phyloP scores from a whole-genome alignment of 2,329 filamentous ascomycete species.

The Emericellopsis atlantica region DNA sequence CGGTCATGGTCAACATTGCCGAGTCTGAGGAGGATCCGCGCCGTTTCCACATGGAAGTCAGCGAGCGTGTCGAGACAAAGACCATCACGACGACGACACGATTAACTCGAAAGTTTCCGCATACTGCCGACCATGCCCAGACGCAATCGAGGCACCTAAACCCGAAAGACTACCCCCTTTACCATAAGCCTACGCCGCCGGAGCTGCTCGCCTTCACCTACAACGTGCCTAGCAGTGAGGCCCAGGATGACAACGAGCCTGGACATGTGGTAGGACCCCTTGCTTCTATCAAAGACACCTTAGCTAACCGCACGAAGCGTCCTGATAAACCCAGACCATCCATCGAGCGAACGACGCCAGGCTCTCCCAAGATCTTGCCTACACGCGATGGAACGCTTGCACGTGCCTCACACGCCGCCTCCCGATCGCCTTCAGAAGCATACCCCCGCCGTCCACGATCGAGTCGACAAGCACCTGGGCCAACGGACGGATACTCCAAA shows the following conservation, averaged over 20 bases:
- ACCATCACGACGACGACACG: conserved; percentile 86
- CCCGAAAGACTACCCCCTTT: conserved; percentile 81
- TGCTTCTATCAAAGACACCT: too few species aligned
- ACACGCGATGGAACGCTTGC: conserved; percentile 11
- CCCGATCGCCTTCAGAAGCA: conserved; percentile 19
- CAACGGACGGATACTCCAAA: too few species aligned
- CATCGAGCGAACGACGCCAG: conserved; percentile 8
- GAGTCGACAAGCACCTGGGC: too few species aligned
- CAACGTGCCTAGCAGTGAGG: conserved; percentile 48
- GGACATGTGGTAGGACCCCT: too few species aligned
- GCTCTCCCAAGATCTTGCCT: conserved; percentile 11
- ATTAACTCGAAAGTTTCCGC: conserved; percentile 73
- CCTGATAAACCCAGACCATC: too few species aligned
- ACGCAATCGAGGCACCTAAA: conserved; percentile 62
- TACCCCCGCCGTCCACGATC: conserved; percentile 15
- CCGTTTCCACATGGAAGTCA: conserved; percentile 42
- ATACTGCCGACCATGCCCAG: conserved; percentile 66
- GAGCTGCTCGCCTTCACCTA: conserved; percentile 69
- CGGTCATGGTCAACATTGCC: conserved; percentile 33
- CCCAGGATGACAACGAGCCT: conserved; percentile 12
- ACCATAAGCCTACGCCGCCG: conserved; percentile 67
- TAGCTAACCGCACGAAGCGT: too few species aligned
- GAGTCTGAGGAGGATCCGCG: conserved; percentile 22
- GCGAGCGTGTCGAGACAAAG: conserved; percentile 55
- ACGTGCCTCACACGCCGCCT: conserved; percentile 15